A percentile compares a stretch with the other conserved stretches of the same genome.
phyloP scores from a whole-genome alignment of 2,329 filamentous ascomycete genomes.

The Rhytidhysteron rufulum region DNA sequence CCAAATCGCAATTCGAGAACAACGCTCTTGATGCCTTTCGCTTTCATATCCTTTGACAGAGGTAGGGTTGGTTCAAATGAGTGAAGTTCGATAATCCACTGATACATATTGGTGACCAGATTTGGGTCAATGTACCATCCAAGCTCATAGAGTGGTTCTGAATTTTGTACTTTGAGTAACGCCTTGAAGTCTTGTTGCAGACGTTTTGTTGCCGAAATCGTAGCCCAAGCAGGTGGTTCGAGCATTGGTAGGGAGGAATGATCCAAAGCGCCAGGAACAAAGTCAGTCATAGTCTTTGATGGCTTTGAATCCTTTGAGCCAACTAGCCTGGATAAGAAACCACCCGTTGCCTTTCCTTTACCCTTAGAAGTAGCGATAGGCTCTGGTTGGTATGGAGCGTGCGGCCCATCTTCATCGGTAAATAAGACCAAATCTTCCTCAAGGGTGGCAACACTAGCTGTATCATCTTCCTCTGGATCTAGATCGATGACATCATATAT shows the following conservation, averaged over 20 bases:
- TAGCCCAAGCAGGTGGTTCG: slow-evolving; percentile 63
- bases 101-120: slow-evolving; percentile 71
- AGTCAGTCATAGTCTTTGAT: slow-evolving; percentile 50
- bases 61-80: slow-evolving; percentile 69
- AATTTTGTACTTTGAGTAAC: slow-evolving; percentile 61
- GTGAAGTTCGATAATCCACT: slow-evolving; percentile 89
- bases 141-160: slow-evolving; percentile 59
- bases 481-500: slow-evolving; percentile 36
- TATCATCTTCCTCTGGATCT: slow-evolving; percentile 34
- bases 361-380: slow-evolving; percentile 19
- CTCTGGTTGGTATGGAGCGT: not conserved
- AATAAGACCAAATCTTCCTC: slow-evolving; percentile 47
- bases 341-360: slow-evolving; percentile 20
- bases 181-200: slow-evolving; percentile 63
- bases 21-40: slow-evolving; percentile 58
- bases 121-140: slow-evolving; percentile 78
- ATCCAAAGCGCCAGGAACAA: slow-evolving; percentile 65
- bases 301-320: slow-evolving; percentile 11
- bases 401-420: slow-evolving; percentile 15
- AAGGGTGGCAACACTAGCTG: slow-evolving; percentile 48
- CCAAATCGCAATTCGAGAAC: slow-evolving; percentile 81
- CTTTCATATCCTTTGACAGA: slow-evolving; percentile 71
- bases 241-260: slow-evolving; percentile 60
- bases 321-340: slow-evolving; percentile 21
- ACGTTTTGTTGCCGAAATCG: slow-evolving; percentile 55